phyloP scores from a whole-genome alignment of 768 basidiomycete species.

The Tricholoma flavovirens region DNA sequence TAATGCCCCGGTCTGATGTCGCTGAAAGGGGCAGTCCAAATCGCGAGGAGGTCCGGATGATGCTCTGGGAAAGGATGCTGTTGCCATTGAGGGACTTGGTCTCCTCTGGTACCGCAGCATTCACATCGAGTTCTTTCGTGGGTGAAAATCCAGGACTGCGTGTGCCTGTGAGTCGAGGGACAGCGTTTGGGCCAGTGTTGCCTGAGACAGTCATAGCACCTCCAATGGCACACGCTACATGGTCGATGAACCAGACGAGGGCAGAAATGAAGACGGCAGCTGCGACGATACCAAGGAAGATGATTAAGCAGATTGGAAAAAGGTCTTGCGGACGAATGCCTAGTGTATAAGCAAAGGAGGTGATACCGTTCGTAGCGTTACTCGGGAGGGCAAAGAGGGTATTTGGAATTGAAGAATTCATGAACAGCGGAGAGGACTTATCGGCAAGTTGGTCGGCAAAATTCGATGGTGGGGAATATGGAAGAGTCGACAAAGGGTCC shows the following conservation, averaged over 20 bases:
- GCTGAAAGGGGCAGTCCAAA: conserved; percentile 21
- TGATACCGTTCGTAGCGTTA: conserved; percentile 61
- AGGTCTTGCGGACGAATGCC: conserved; percentile 80
- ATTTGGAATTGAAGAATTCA: conserved; percentile 65
- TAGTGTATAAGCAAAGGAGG: conserved; percentile 77
- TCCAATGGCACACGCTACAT: conserved; percentile 34
- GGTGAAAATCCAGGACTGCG: conserved; percentile 32
- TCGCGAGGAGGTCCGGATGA: conserved; percentile 21
- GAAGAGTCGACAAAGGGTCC: conserved; percentile 55
- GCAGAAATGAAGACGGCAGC: conserved; percentile 65
- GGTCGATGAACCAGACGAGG: conserved; percentile 70
- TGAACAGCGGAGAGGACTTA: conserved; percentile 66
- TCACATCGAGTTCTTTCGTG: conserved; percentile 46
- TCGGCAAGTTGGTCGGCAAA: conserved; percentile 75
- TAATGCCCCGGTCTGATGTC: conserved; percentile 28
- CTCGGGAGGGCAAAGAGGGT: conserved; percentile 65
- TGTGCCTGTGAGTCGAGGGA: conserved; percentile 24
- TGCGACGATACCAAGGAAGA: conserved; percentile 78
- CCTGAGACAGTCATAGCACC: conserved; percentile 14
- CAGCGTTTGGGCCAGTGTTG: conserved; percentile 10
- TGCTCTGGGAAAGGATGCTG: conserved; percentile 16
- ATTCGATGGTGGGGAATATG: conserved; percentile 59
- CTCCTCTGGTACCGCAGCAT: conserved; percentile 34
- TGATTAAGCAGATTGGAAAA: conserved; percentile 72
- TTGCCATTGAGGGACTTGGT: conserved; percentile 42